phyloP scores from a whole-genome alignment of 495 filamentous ascomycete species.

The Aspergillus cavernicola region DNA sequence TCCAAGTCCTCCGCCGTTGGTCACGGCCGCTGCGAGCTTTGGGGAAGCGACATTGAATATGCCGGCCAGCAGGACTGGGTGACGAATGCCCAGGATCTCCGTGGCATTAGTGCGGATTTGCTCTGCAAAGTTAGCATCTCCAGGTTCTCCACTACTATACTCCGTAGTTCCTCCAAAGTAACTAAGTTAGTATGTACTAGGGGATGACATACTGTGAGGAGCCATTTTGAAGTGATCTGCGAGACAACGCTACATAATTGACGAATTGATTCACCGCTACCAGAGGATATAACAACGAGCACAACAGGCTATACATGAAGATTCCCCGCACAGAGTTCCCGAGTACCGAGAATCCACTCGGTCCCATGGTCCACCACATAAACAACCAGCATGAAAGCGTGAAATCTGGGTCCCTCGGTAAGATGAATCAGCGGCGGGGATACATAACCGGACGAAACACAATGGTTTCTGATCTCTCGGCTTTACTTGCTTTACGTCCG shows the following conservation, averaged over 20 bases:
- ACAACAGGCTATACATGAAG: constrained; percentile 1
- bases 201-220: constrained; percentile 3
- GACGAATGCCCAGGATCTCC: constrained; percentile 92
- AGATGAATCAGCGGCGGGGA: background rate
- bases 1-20: constrained; percentile 93
- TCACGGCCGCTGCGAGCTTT: constrained; percentile 93
- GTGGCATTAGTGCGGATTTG: constrained; percentile 83
- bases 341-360: constrained; percentile 4
- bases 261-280: too few relatives aligned
- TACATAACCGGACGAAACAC: background rate
- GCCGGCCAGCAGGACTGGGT: constrained; percentile 90
- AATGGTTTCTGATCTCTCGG: background rate
- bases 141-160: too few relatives aligned
- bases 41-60: constrained; percentile 99
- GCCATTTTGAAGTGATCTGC: constrained; percentile 3
- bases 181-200: too few relatives aligned
- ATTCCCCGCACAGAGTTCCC: constrained; percentile 10
- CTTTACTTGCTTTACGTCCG: background rate
- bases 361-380: background rate
- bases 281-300: too few relatives aligned
- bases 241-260: too few relatives aligned
- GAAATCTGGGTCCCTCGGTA: background rate
- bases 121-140: constrained; percentile 45
- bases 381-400: background rate
- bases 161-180: too few relatives aligned